These are phyloP conservation scores for Fusarium chuoi DNA, from an alignment of 2,329 filamentous ascomycete species.

Conservation along the genomic window DNA sequence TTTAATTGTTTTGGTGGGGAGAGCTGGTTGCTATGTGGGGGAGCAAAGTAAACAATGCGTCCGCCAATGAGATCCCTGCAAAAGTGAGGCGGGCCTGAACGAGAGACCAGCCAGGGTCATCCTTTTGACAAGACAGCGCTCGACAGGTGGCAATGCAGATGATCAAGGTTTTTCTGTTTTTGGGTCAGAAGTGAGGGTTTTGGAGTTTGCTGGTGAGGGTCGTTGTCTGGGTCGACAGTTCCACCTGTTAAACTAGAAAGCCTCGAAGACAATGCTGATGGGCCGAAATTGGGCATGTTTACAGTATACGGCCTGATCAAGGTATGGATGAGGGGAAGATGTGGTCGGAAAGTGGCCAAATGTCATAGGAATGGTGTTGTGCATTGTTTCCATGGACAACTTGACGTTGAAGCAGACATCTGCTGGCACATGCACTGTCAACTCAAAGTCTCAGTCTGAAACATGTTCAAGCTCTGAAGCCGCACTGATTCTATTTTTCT, in stretches of 20 bases:
- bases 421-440: background rate
- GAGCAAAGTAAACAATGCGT: conserved; percentile 53
- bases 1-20: conserved; percentile 41
- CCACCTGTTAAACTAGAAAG: conserved; percentile 23
- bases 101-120: conserved; percentile 24
- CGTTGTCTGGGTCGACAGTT: conserved; percentile 35
- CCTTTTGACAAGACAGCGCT: conserved; percentile 37
- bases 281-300: conserved; percentile 22
- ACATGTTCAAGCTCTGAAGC: conserved; percentile 9
- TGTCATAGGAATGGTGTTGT: background rate
- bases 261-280: conserved; percentile 11
- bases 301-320: background rate
- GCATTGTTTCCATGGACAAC: conserved; percentile 3
- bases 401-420: background rate
- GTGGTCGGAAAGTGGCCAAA: background rate
- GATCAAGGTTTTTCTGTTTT: conserved; percentile 13
- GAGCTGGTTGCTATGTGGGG: conserved; percentile 51
- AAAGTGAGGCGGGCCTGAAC: conserved; percentile 29
- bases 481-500: conserved; percentile 10
- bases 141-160: conserved; percentile 43
- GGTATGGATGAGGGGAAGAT: background rate
- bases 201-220: conserved; percentile 9
- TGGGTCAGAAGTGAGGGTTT: background rate
- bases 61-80: conserved; percentile 41
- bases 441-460: conserved; percentile 10